phyloP scores from a whole-genome alignment of 2,329 filamentous ascomycete genomes.

The Calonectria fujianensis region DNA sequence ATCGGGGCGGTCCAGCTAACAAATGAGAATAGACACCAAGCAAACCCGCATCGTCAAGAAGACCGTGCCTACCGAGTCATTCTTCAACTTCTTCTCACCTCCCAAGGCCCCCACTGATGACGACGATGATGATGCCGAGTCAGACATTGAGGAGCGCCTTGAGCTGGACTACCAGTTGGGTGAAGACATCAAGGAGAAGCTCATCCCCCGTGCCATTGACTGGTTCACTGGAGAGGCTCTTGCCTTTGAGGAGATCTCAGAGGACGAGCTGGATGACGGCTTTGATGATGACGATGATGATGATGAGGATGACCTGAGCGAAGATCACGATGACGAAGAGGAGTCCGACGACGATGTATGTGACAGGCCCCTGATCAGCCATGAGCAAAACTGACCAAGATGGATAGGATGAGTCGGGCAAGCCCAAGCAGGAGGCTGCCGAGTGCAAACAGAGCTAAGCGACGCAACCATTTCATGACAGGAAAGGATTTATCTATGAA shows the following conservation, averaged over 20 bases:
- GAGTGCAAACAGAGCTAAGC: conserved; percentile 96
- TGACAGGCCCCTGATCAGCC: conserved; percentile 16
- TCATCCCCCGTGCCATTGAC: conserved; percentile 98
- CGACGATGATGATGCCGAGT: conserved; percentile 83
- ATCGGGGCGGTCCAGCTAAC: conserved; percentile 29
- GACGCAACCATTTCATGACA: conserved; percentile 59
- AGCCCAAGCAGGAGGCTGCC: conserved; percentile 94
- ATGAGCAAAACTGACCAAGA: conserved; percentile 41
- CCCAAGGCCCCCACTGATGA: conserved; percentile 87
- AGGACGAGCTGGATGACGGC: conserved; percentile 87
- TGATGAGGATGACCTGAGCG: conserved; percentile 89
- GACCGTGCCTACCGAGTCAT: conserved; percentile 98
- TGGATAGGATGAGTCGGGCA: conserved; percentile 85
- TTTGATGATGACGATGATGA: conserved; percentile 95
- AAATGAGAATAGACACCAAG: conserved; percentile 86
- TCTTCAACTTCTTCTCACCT: conserved; percentile 99
- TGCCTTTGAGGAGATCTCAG: conserved; percentile 93
- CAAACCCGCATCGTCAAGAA: conserved; percentile 99
- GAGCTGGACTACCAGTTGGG: conserved; percentile 99
- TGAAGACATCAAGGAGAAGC: conserved; percentile 99
- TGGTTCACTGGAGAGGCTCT: conserved; percentile 99
- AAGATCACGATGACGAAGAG: conserved; percentile 89
- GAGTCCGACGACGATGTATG: conserved; percentile 87
- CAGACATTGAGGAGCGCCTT: conserved; percentile 96
- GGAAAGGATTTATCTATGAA: conserved; percentile 52